Percentiles rank a stretch among this genome's conserved stretches.
These are phyloP conservation scores for Tarenaya hassleriana DNA, from an alignment of 345 rosid genomes.

Conservation along the genomic window DNA sequence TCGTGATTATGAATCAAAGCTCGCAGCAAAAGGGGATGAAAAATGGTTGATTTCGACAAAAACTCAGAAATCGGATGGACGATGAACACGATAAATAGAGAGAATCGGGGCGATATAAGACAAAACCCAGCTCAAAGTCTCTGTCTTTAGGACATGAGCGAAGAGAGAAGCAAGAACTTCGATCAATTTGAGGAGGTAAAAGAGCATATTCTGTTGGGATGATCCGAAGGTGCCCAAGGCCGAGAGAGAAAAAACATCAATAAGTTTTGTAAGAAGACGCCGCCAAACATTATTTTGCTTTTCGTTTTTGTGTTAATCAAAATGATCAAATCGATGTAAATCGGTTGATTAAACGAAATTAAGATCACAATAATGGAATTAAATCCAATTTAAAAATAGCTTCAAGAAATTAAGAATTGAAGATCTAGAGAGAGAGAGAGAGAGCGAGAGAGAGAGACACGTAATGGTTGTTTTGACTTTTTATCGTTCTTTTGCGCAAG, in stretches of 20 bases:
- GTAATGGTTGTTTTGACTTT: too few relatives aligned
- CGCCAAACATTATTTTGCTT: constrained; percentile 25
- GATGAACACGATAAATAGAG: too few relatives aligned
- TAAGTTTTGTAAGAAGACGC: constrained; percentile 12
- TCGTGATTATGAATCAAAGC: not conserved
- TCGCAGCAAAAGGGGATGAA: not conserved
- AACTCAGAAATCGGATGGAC: not conserved
- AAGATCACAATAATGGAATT: not conserved
- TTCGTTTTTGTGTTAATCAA: constrained; percentile 22
- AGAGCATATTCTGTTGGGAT: constrained; percentile 19
- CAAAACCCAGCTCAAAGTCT: not conserved
- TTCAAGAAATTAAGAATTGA: too few relatives aligned
- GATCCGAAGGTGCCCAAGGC: constrained; percentile 11
- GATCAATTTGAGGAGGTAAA: constrained; percentile 8
- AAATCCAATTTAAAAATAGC: too few relatives aligned
- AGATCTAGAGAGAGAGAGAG: too few relatives aligned
- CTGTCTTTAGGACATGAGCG: not conserved
- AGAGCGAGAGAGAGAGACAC: too few relatives aligned
- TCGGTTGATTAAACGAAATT: not conserved
- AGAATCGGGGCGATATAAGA: not conserved
- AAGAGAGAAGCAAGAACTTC: constrained; percentile 7
- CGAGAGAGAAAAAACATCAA: constrained; percentile 4
- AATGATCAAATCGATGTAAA: not conserved
- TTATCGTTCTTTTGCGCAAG: too few relatives aligned
- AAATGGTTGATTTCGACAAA: not conserved